phyloP scores from a whole-genome alignment of 352 stramenopile species.

The Pythium myriotylum region DNA sequence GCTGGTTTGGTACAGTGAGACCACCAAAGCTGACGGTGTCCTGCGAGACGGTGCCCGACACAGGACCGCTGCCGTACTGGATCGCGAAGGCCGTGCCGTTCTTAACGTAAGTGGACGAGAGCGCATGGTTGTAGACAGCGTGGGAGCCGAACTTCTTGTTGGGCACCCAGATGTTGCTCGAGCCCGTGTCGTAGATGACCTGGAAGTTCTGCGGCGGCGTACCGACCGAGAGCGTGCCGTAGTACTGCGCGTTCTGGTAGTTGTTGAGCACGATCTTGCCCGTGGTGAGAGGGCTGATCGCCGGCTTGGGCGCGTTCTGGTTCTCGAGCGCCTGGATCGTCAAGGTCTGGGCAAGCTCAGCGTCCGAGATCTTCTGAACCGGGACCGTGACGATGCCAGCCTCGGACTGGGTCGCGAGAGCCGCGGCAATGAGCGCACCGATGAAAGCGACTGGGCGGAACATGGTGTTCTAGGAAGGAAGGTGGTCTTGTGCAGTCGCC shows the following conservation, averaged over 20 bases:
- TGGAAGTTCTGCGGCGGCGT: conserved; percentile 90
- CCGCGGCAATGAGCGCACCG: conserved; percentile 21
- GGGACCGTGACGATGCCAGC: conserved; percentile 57
- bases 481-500: neutral
- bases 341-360: conserved; percentile 55
- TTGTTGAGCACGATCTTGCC: conserved; percentile 78
- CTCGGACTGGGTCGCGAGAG: conserved; percentile 3
- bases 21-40: conserved; percentile 78
- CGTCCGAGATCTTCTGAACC: conserved; percentile 65
- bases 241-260: conserved; percentile 96
- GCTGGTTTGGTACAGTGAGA: conserved; percentile 74
- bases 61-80: conserved; percentile 93
- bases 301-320: conserved; percentile 17
- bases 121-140: conserved; percentile 85
- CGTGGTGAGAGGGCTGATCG: conserved; percentile 21
- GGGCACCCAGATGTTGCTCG: conserved; percentile 96
- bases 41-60: conserved; percentile 92
- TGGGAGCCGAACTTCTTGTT: conserved; percentile 65
- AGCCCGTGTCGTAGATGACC: conserved; percentile 97
- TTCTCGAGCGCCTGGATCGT: conserved; percentile 42
- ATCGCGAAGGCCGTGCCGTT: conserved; percentile 95
- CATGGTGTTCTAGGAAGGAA: conserved; percentile 8
- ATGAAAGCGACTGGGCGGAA: conserved; percentile 28
- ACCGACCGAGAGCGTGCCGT: conserved; percentile 88
- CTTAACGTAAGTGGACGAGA: conserved; percentile 83